Evolutionary conservation across 441 rosid species (phyloP), one percentile per base, ranked within the genome.

Genomic region (Euphorbia celastroides): DNA sequence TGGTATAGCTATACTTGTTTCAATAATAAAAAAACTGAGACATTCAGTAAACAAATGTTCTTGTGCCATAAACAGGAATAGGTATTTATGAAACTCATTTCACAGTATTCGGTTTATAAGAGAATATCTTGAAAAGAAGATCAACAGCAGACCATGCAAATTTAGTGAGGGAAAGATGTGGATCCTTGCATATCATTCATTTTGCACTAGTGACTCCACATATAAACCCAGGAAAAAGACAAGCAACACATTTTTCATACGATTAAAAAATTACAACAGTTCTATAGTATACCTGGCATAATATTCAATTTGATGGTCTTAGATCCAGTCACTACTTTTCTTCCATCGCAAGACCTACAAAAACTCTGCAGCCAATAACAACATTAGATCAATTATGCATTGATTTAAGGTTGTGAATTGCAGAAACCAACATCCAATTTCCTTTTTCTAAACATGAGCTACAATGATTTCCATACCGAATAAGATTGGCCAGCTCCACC

Each of bases 271-370:
- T 44, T n/a, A 28, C 28, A 57, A 31, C 13, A 30, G 20, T 65
- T 25, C 36, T n/a, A 61, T 42, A n/a, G n/a, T 92, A 38, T 7
- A 38, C 99, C 99, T 82, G 99, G 83, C 77, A 82, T 77, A 16
- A 94, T 82, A 77, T 83, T 88, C 82, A 94, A 74, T 75, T 90
- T 92, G 74, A 90, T 88, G 5, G 98, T 65, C 79, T 90, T 94
- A 54, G 82, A 65, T 80, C 99, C 97, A 71, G 71, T 79, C 68
- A 86, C 84, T 64, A 94, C 92, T 76, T 82, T 84, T 54, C 75
- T 81, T 34, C 99, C 99, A 79, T 80, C 84, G 79, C 99, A 94
- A 56, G 94, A 77, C 77, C 79, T 90, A 91, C 99, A 94, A 65
- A 87, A 70, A 66, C 86, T 92, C 99, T 94, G 77, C 60, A 65